These are phyloP conservation scores for Leonotis leonurus DNA, from an alignment of 257 asterid genomes.

Conservation along the genomic window DNA sequence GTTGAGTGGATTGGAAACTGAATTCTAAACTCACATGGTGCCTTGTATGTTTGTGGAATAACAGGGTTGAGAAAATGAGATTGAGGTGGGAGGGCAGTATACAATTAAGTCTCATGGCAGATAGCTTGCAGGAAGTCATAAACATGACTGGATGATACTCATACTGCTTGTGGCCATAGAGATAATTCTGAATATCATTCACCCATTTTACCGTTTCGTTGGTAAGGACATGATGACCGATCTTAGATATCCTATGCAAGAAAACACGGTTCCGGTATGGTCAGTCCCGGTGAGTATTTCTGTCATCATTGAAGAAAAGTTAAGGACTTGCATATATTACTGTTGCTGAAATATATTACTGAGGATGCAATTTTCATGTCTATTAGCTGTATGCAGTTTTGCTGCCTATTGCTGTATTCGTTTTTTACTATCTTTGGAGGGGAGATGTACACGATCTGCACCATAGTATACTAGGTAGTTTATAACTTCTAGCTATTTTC, in stretches of 20 bases:
- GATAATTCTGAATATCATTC: slow-evolving; percentile 33
- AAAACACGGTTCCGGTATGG: slow-evolving; percentile 77
- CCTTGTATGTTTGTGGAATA: neutral
- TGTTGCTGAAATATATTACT: neutral
- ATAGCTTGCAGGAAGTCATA: slow-evolving; percentile 44
- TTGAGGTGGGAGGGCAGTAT: slow-evolving; percentile 48
- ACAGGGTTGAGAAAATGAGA: slow-evolving; percentile 34
- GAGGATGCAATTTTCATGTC: slow-evolving; percentile 7
- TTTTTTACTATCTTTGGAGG: no score
- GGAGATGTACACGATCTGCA: no score
- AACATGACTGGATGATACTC: slow-evolving; percentile 72
- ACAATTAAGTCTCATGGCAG: slow-evolving; percentile 67
- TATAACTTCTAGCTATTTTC: no score
- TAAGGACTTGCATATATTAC: neutral
- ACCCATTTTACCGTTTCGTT: no score
- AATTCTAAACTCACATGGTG: neutral
- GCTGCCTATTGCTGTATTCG: slow-evolving; percentile 57
- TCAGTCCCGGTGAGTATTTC: slow-evolving; percentile 67
- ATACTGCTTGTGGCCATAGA: slow-evolving; percentile 47
- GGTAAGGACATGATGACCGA: no score
- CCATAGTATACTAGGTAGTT: no score
- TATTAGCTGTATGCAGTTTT: slow-evolving; percentile 60
- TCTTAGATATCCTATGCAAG: slow-evolving; percentile 74
- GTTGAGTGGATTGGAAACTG: neutral
- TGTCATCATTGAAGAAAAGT: neutral